Percentiles rank a stretch among this genome's conserved stretches.
Evolutionary conservation across 495 filamentous ascomycete genomes (phyloP).

Genomic region (Aspergillus haitiensis): DNA sequence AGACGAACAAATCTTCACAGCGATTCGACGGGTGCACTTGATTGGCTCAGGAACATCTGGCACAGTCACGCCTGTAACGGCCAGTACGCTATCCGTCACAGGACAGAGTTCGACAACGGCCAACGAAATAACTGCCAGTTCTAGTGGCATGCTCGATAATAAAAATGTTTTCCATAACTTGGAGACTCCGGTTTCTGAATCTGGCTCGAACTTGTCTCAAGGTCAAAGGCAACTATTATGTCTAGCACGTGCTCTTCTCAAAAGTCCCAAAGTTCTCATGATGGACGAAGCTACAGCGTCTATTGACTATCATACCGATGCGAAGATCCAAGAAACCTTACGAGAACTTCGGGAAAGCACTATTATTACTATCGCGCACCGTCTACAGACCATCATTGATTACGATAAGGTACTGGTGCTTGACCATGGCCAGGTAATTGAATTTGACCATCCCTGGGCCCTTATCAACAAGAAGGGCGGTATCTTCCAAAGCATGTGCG

Average conservation of each 20-base stretch:
- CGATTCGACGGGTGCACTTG: conserved; percentile 86
- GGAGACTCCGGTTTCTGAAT: conserved; percentile 81
- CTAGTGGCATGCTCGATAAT: conserved; percentile 57
- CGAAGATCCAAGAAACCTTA: conserved; percentile 94
- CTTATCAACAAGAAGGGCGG: conserved; percentile 67
- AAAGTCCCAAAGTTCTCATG: conserved; percentile 84
- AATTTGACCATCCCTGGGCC: conserved; percentile 85
- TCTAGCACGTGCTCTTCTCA: conserved; percentile 90
- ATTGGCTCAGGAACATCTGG: conserved; percentile 62
- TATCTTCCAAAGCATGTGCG: conserved; percentile 88
- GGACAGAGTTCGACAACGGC: conserved; percentile 25
- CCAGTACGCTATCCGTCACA: conserved; percentile 32
- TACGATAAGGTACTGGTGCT: conserved; percentile 98
- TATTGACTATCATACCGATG: conserved; percentile 94
- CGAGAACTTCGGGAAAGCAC: conserved; percentile 82
- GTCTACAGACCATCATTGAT: conserved; percentile 93
- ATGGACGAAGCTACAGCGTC: conserved; percentile 99
- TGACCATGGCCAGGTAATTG: conserved; percentile 83
- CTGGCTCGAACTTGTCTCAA: conserved; percentile 93
- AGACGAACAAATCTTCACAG: conserved; percentile 86
- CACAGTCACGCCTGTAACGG: conserved; percentile 43
- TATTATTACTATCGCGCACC: conserved; percentile 97
- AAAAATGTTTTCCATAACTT: conserved; percentile 94
- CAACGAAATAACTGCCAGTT: conserved; percentile 44
- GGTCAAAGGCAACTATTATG: conserved; percentile 95